A percentile compares a stretch with the other conserved stretches of the same genome.
These are phyloP conservation scores for Leishmania gerbilli DNA, from an alignment of 208 protist species.

Conservation along the genomic window DNA sequence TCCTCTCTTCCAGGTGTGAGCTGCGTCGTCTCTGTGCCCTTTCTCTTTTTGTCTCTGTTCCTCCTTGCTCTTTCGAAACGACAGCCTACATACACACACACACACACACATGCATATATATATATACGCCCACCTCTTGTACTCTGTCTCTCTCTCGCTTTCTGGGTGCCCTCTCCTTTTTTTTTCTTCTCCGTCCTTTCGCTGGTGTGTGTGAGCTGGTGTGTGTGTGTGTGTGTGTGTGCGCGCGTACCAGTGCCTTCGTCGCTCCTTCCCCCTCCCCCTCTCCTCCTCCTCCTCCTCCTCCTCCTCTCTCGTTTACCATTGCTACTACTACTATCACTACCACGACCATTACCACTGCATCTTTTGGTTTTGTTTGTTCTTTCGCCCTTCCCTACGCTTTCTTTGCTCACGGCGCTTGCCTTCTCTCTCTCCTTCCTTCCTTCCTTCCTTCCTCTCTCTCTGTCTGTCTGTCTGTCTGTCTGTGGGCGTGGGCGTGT, in stretches of 20 bases:
- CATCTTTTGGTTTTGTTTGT: neutral
- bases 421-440: neutral
- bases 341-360: neutral
- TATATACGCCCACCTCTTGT: neutral
- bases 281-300: no score
- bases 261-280: neutral
- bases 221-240: neutral
- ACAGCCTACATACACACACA: neutral
- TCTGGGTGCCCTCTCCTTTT: neutral
- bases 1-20: neutral
- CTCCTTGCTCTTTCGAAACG: neutral
- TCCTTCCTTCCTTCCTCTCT: neutral
- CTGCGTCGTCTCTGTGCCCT: neutral
- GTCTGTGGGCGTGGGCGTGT: neutral
- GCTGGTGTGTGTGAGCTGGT: neutral
- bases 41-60: neutral
- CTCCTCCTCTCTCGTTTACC: neutral
- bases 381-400: neutral
- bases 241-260: neutral
- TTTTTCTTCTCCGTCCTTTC: neutral
- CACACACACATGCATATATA: neutral
- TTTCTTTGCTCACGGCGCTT: neutral
- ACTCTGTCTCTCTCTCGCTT: neutral
- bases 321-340: constrained; percentile 5
- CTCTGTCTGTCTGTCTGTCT: neutral